phyloP scores from a whole-genome alignment of 2,329 filamentous ascomycete species.

The Cladosporium colombiae region DNA sequence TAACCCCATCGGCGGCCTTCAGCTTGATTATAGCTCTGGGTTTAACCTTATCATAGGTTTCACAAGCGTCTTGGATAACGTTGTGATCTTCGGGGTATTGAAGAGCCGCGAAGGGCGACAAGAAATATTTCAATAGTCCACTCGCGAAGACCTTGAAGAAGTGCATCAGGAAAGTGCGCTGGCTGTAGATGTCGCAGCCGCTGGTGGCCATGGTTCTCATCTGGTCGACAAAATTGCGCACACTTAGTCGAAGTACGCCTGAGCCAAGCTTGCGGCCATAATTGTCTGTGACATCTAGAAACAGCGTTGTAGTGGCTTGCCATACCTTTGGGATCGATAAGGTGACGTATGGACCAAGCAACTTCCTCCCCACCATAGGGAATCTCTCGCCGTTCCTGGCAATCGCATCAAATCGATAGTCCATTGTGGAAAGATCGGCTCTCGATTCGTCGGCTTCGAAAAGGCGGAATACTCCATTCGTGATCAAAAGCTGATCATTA shows the following conservation, averaged over 20 bases:
- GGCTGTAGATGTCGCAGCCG: background rate
- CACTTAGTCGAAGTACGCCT: background rate
- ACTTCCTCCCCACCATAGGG: slow-evolving; percentile 30
- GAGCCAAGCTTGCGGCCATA: background rate
- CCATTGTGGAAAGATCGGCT: background rate
- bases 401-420: background rate
- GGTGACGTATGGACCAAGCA: background rate
- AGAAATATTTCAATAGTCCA: background rate
- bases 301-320: slow-evolving; percentile 3
- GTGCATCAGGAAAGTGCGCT: background rate
- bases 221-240: background rate
- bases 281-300: background rate
- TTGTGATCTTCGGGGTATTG: background rate
- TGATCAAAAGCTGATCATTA: background rate
- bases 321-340: slow-evolving; percentile 32
- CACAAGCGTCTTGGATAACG: too few species aligned
- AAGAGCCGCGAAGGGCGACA: background rate
- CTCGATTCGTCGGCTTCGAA: background rate
- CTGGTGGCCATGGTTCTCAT: background rate
- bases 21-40: slow-evolving; percentile 32
- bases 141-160: background rate
- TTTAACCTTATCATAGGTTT: background rate
- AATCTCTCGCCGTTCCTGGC: background rate
- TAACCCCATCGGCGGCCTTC: slow-evolving; percentile 54
- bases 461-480: background rate